Evolutionary conservation across 2,329 filamentous ascomycete genomes (phyloP), one percentile per base, ranked within the genome.

Genomic region (Ophiognomonia clavigignenti-juglandacearum): DNA sequence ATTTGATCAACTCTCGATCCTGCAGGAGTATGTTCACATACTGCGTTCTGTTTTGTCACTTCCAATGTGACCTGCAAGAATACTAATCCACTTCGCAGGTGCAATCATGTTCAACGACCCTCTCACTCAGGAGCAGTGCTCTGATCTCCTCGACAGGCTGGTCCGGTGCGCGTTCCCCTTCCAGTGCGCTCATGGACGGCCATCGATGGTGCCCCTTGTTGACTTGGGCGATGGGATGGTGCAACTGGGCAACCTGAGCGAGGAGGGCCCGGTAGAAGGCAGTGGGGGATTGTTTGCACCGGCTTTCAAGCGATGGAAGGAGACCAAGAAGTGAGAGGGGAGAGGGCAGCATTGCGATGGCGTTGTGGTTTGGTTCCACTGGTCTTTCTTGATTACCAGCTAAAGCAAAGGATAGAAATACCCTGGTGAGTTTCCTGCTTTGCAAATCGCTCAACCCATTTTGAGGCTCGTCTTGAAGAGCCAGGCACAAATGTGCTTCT

Each of bases 101-200:
- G 86, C 88, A 3, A 82, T 93, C 61, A 92, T 91, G 86, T 95
- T 95, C 65, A 92, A 92, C 56, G 88, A 95, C 57, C 59, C 67
- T 6, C 65, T 93, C 7, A 72, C 71, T 0, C 53, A 61, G 1
- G 64, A 71, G 0, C 74, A 88, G 53, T 92, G 88, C 55, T 55
- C 65, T 9, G 59, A 63, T 1, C 63, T 93, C 27, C 61, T 92
- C 0, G 51, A 45, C 2, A 71, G 71, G 3, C 65, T 93, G n/a
- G 73, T 76, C 0, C 59, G 57, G 1, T 90, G 85, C 54, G 73
- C 71, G 0, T 88, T 92, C 52, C 88, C 88, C 0, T 93, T 93
- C 54, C 83, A 88, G 60, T 95, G 88, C 64, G 88, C 88, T 1
- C 88, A 95, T 69, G 88, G 88, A 1, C 72, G 83, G 44, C 82